A percentile compares a stretch with the other conserved stretches of the same genome.
Evolutionary conservation across 129 eudicot species (phyloP).

Genomic region (Tagetes erecta): DNA sequence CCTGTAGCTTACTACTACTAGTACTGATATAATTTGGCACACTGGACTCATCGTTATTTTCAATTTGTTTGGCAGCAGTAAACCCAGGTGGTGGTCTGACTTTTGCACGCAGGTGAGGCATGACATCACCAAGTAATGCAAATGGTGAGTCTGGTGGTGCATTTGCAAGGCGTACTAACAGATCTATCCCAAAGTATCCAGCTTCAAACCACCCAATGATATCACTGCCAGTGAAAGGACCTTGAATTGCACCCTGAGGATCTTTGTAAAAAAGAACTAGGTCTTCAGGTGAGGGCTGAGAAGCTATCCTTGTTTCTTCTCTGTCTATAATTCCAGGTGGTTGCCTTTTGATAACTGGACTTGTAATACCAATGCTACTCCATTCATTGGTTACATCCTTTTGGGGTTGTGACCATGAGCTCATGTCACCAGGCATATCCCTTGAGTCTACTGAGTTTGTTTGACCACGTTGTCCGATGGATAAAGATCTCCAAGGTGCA

Average conservation of each 20-base stretch:
- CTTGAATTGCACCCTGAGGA: constrained; percentile 94
- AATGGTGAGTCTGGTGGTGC: constrained; percentile 77
- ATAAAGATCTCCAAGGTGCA: constrained; percentile 56
- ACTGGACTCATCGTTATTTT: constrained; percentile 46
- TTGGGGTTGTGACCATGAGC: constrained; percentile 46
- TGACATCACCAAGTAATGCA: constrained; percentile 82
- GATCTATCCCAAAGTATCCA: constrained; percentile 91
- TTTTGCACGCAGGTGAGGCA: constrained; percentile 95
- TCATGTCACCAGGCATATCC: constrained; percentile 41
- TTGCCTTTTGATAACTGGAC: constrained; percentile 54
- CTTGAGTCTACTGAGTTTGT: constrained; percentile 41
- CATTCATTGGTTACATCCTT: constrained; percentile 35
- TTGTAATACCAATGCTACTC: constrained; percentile 29
- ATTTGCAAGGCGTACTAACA: constrained; percentile 73
- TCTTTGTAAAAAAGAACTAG: constrained; percentile 84
- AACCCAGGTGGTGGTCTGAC: constrained; percentile 96
- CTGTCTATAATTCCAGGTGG: constrained; percentile 50
- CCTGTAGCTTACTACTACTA: constrained; percentile 42
- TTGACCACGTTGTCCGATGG: constrained; percentile 45
- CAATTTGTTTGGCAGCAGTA: constrained; percentile 59
- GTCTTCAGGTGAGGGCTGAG: constrained; percentile 82
- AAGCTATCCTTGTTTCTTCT: constrained; percentile 54
- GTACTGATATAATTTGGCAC: constrained; percentile 29
- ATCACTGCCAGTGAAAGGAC: constrained; percentile 89
- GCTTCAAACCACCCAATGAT: constrained; percentile 96